A percentile compares a stretch with the other conserved stretches of the same genome.
phyloP scores from a whole-genome alignment of 768 basidiomycete species.

The Lactarius deliciosus region DNA sequence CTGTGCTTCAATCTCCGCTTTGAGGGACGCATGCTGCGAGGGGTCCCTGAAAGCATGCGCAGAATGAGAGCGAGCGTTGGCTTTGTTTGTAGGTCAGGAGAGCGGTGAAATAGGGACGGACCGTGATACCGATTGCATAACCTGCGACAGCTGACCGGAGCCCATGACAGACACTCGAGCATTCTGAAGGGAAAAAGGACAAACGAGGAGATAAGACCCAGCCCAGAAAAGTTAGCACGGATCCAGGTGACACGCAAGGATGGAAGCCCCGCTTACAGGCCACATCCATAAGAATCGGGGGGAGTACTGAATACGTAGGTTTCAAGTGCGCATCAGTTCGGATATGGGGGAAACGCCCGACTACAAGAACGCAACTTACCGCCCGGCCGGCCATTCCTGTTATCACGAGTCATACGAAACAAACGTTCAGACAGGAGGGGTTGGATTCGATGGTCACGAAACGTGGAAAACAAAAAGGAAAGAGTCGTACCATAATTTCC shows the following conservation, averaged over 20 bases:
- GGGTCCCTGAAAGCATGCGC: conserved; percentile 57
- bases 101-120: conserved; percentile 37
- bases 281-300: conserved; percentile 98
- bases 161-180: conserved; percentile 97
- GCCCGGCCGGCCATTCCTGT: conserved; percentile 90
- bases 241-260: conserved; percentile 13
- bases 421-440: conserved; percentile 25
- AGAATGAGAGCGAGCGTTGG: neutral
- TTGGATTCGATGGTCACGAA: conserved; percentile 17
- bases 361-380: conserved; percentile 48
- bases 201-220: neutral
- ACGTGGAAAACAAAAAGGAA: conserved; percentile 1
- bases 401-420: conserved; percentile 7
- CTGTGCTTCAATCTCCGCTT: conserved; percentile 83
- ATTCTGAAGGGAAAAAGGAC: conserved; percentile 48
- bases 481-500: conserved; percentile 80
- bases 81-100: neutral
- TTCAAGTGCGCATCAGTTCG: conserved; percentile 12
- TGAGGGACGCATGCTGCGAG: conserved; percentile 67
- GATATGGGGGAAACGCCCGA: conserved; percentile 14
- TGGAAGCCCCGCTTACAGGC: conserved; percentile 60
- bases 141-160: conserved; percentile 86
- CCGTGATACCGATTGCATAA: conserved; percentile 89
- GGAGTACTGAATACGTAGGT: conserved; percentile 59
- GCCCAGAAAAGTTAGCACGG: neutral